Conservation (phyloP, 2,329 filamentous ascomycete species). For the Helminthosporium solani region DNA sequence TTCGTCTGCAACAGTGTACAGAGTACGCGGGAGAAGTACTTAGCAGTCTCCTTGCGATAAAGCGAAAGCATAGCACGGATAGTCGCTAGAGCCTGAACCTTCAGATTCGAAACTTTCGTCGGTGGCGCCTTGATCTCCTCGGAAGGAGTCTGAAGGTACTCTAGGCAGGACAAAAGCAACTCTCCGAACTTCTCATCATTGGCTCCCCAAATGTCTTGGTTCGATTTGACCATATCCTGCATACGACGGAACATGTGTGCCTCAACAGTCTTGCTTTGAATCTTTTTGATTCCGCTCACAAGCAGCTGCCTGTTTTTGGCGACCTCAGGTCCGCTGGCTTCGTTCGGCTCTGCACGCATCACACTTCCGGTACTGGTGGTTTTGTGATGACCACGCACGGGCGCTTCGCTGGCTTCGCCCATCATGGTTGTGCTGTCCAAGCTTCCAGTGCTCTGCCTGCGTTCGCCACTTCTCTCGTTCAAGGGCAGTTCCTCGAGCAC, state of each 20-base stretch:
- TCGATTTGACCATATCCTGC: slow-evolving; percentile 71
- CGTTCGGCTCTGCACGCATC: slow-evolving; percentile 32
- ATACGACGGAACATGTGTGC: slow-evolving; percentile 79
- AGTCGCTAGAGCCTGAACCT: slow-evolving; percentile 72
- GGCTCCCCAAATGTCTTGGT: slow-evolving; percentile 60
- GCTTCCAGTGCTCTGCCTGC: slow-evolving; percentile 33
- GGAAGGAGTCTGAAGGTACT: slow-evolving; percentile 65
- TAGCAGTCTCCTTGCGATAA: slow-evolving; percentile 64
- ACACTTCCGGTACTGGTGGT: slow-evolving; percentile 41
- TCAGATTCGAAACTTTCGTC: slow-evolving; percentile 70
- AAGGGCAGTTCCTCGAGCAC: slow-evolving; percentile 55
- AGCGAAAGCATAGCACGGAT: slow-evolving; percentile 71
- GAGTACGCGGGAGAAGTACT: slow-evolving; percentile 67
- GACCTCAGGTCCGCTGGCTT: slow-evolving; percentile 42
- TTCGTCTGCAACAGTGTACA: slow-evolving; percentile 67
- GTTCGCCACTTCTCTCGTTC: slow-evolving; percentile 48
- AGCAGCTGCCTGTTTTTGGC: slow-evolving; percentile 59
- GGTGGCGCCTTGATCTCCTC: slow-evolving; percentile 51
- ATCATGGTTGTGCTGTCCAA: slow-evolving; percentile 28
- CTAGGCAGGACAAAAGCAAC: slow-evolving; percentile 67
- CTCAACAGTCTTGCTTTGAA: slow-evolving; percentile 70
- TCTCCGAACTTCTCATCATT: slow-evolving; percentile 70
- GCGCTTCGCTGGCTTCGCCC: slow-evolving; percentile 27
- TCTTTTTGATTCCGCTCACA: slow-evolving; percentile 72
- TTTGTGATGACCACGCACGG: slow-evolving; percentile 37